A percentile compares a stretch with the other conserved stretches of the same genome.
phyloP scores from a whole-genome alignment of 257 asterid genomes.

The Thymus quinquecostatus region DNA sequence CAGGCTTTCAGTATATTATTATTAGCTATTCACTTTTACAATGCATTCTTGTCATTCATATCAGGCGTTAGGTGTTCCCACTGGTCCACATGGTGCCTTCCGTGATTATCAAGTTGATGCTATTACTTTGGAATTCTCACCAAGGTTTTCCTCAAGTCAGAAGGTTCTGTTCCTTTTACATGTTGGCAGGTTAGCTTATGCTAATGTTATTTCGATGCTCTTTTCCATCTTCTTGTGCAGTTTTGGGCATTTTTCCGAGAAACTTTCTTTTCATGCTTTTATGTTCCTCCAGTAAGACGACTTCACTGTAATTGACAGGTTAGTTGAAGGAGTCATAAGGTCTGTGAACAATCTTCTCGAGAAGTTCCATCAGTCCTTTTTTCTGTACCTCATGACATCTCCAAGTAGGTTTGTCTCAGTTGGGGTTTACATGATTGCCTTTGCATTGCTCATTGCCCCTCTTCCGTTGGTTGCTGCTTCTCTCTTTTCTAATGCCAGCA shows the following conservation, averaged over 20 bases:
- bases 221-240: slow-evolving; percentile 20
- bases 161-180: slow-evolving; percentile 58
- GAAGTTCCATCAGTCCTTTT: slow-evolving; percentile 96
- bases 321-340: slow-evolving; percentile 85
- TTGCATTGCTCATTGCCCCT: slow-evolving; percentile 82
- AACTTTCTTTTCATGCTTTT: background rate
- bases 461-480: slow-evolving; percentile 93
- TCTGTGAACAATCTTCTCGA: slow-evolving; percentile 95
- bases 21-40: background rate
- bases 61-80: slow-evolving; percentile 95
- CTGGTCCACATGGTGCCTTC: slow-evolving; percentile 97
- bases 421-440: slow-evolving; percentile 94
- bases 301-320: slow-evolving; percentile 50
- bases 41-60: slow-evolving; percentile 4
- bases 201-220: background rate
- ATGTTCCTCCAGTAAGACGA: slow-evolving; percentile 28
- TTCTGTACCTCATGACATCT: slow-evolving; percentile 82
- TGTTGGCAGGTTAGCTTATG: slow-evolving; percentile 72
- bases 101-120: slow-evolving; percentile 98
- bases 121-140: slow-evolving; percentile 81
- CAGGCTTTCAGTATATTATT: slow-evolving; percentile 9
- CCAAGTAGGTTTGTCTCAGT: slow-evolving; percentile 84
- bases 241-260: slow-evolving; percentile 16
- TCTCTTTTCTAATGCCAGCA: slow-evolving; percentile 60
- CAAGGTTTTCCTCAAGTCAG: slow-evolving; percentile 55